Conservation (phyloP, 129 eudicot species). For the Pittosporum tobira region DNA sequence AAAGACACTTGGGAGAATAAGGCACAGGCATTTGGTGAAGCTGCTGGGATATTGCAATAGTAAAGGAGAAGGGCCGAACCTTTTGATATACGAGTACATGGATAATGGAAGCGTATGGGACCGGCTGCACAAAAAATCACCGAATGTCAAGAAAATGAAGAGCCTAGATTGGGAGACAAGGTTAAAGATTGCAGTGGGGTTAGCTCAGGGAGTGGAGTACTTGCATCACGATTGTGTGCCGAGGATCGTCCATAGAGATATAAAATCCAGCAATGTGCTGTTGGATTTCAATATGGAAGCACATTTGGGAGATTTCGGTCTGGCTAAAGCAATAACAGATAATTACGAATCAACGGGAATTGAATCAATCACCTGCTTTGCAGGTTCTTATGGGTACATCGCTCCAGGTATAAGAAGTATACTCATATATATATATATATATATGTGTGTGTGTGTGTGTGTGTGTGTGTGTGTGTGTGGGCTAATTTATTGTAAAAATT, state of each 20-base stretch:
- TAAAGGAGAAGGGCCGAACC: slow-evolving; percentile 52
- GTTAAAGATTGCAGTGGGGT: slow-evolving; percentile 68
- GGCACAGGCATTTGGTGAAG: slow-evolving; percentile 85
- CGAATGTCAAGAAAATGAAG: slow-evolving; percentile 42
- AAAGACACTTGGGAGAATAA: slow-evolving; percentile 76
- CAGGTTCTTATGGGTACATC: slow-evolving; percentile 94
- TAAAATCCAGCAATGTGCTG: slow-evolving; percentile 76
- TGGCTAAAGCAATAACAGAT: slow-evolving; percentile 66
- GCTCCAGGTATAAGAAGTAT: slow-evolving; percentile 65
- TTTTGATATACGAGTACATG: slow-evolving; percentile 90
- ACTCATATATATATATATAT: too few relatives aligned
- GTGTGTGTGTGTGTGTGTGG: too few relatives aligned
- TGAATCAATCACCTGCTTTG: slow-evolving; percentile 68
- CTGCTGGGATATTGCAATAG: slow-evolving; percentile 73
- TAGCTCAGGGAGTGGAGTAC: slow-evolving; percentile 92
- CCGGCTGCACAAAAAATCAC: slow-evolving; percentile 58
- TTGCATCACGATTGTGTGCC: slow-evolving; percentile 95
- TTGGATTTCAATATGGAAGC: slow-evolving; percentile 76
- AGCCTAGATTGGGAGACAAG: slow-evolving; percentile 74
- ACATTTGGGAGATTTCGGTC: slow-evolving; percentile 92
- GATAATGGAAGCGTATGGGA: slow-evolving; percentile 94
- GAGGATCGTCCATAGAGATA: slow-evolving; percentile 84
- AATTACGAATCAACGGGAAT: slow-evolving; percentile 48
- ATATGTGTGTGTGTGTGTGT: too few relatives aligned
- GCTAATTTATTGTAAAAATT: too few relatives aligned